These are phyloP conservation scores for Primulina eburnea DNA, from an alignment of 257 asterid species.

Conservation along the genomic window DNA sequence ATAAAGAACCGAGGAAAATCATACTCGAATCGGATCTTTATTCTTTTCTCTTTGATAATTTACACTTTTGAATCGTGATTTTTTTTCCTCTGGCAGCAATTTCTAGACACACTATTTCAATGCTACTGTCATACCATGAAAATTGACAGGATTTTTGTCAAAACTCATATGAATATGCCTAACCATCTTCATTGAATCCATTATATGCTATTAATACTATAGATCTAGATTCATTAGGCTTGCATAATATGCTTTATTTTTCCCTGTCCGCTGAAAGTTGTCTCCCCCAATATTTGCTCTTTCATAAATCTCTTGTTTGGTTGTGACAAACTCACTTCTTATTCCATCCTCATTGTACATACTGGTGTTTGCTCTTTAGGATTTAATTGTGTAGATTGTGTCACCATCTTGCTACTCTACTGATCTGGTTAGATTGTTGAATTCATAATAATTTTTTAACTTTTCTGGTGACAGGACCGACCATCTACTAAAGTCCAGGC, in stretches of 20 bases:
- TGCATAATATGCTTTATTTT: no score
- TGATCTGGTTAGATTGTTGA: no score
- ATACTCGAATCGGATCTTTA: not conserved
- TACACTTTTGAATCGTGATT: not conserved
- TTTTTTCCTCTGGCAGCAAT: not conserved
- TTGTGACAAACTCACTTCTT: no score
- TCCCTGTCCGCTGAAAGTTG: no score
- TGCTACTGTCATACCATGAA: not conserved
- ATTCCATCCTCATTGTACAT: no score
- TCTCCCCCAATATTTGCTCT: no score
- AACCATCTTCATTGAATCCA: not conserved
- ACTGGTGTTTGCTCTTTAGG: no score
- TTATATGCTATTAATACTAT: not conserved
- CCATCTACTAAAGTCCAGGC: constrained; percentile 62
- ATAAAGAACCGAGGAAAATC: not conserved
- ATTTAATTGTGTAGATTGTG: no score
- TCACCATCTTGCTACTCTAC: not conserved
- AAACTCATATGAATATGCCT: not conserved
- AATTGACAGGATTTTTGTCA: not conserved
- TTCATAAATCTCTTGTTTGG: no score
- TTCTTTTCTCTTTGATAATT: not conserved
- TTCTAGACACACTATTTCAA: not conserved
- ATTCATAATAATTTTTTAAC: no score
- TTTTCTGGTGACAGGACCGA: constrained; percentile 41
- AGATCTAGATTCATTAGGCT: not conserved